A percentile compares a stretch with the other conserved stretches of the same genome.
Conservation (phyloP, 345 rosid species). For the Erodium maritimum region DNA sequence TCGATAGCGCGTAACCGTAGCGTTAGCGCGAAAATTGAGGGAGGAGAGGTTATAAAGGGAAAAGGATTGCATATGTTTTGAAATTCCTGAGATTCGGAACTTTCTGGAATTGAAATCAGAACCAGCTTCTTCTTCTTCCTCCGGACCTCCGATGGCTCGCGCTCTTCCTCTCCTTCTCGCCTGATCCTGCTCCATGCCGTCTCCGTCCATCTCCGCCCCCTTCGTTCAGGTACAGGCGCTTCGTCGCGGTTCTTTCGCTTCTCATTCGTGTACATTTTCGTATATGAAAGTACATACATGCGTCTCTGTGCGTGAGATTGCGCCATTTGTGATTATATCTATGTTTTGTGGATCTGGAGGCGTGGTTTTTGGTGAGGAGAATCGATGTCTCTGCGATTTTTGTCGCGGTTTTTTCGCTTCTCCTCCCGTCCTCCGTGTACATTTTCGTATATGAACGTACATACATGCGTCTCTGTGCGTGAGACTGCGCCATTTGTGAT, state of each 20-base stretch:
- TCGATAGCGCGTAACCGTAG: neutral
- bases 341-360: too few species aligned
- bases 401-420: too few species aligned
- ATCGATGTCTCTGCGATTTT: too few species aligned
- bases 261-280: neutral
- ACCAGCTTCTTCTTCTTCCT: neutral
- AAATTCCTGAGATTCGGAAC: neutral
- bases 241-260: neutral
- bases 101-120: neutral
- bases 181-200: neutral
- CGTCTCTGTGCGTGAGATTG: neutral
- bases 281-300: neutral
- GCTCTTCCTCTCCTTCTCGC: neutral
- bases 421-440: too few species aligned
- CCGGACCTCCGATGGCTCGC: neutral
- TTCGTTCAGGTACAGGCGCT: neutral
- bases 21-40: neutral
- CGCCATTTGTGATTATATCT: too few species aligned
- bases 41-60: neutral
- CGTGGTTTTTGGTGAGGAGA: too few species aligned
- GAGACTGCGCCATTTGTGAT: neutral
- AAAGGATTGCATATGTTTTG: neutral
- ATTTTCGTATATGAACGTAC: too few species aligned
- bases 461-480: too few species aligned
- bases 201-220: neutral